Base-by-base conservation (phyloP, 306 rosid species). In the Medicago ruthenica region DNA sequence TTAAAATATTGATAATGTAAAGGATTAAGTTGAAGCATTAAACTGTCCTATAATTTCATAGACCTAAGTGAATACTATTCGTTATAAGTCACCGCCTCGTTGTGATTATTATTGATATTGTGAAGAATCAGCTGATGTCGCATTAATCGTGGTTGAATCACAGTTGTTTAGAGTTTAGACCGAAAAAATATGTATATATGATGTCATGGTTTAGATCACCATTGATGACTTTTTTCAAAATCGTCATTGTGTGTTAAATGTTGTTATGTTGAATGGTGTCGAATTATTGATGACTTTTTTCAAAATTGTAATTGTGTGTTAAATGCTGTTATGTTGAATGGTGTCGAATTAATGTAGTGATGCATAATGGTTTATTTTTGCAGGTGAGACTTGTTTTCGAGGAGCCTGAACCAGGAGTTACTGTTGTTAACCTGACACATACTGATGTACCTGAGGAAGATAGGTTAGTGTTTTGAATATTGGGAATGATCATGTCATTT, bases 401-500 rank as follows among this genome's bases (percentile, higher is more conserved):
- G 27, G 99, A 95, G 79, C 93, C 97, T 39, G 98, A 90, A 82
- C 76, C 97, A 0, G 97, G 99, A 2, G 76, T 95, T 18, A 92
- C 99, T 4, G 67, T 88, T 60, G 84, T 89, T 51, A 92, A 90
- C 81, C 85, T 95, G 70, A 88, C 89, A 0, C 99, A 95, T 78
- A 70, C 84, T 0, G 97, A 92, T 85, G 73, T 95, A 51, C 99
- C 99, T 12, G 97, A 90, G 58, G 99, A 92, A 77, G 99, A 95
- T 76, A 89, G 96, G 99, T 95, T 67, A 18, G 87, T 24, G 71
- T 53, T 68, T 68, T 36, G 48, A 31, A n/a, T 39, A 3, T 39
- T 24, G 53, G 41, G 17, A 7, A 24, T 47, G 60, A 6, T 51
- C 17, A 59, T 24, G 27, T 24, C 27, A 24, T 24, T 3, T 64